phyloP scores from a whole-genome alignment of 768 basidiomycete species.

The Gyrodon lividus region DNA sequence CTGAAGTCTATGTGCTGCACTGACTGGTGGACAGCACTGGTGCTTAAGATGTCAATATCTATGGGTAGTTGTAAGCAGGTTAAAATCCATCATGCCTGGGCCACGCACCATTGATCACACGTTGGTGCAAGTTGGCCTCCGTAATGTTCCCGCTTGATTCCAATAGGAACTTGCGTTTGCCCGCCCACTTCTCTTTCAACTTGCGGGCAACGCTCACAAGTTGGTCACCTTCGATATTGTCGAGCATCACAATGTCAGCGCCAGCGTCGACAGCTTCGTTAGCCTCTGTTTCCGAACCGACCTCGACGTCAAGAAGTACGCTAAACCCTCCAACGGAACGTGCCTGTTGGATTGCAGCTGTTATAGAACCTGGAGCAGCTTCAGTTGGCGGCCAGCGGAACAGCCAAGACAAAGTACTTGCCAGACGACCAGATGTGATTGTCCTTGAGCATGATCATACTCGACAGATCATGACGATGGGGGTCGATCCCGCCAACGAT shows the following conservation, averaged over 20 bases:
- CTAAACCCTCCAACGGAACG: slow-evolving; percentile 90
- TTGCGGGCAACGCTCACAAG: slow-evolving; percentile 64
- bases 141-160: slow-evolving; percentile 97
- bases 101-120: slow-evolving; percentile 76
- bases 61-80: slow-evolving; percentile 10
- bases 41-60: slow-evolving; percentile 96
- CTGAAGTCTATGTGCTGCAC: slow-evolving; percentile 96
- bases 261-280: slow-evolving; percentile 97
- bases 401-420: slow-evolving; percentile 27
- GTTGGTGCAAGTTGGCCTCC: slow-evolving; percentile 75
- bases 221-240: slow-evolving; percentile 83
- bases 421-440: slow-evolving; percentile 99
- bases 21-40: slow-evolving; percentile 86
- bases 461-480: slow-evolving; percentile 94
- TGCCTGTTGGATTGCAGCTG: slow-evolving; percentile 81
- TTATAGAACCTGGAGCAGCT: slow-evolving; percentile 72
- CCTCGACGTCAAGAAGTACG: slow-evolving; percentile 91
- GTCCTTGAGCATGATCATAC: slow-evolving; percentile 99
- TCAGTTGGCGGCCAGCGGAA: slow-evolving; percentile 1
- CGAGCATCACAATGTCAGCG: slow-evolving; percentile 93
- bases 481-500: slow-evolving; percentile 94
- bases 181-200: slow-evolving; percentile 77
- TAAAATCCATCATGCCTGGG: background rate
- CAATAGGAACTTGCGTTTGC: slow-evolving; percentile 80
- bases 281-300: slow-evolving; percentile 83